Conservation (phyloP, 352 stramenopile genomes). For the Phytophthora pinifolia region DNA sequence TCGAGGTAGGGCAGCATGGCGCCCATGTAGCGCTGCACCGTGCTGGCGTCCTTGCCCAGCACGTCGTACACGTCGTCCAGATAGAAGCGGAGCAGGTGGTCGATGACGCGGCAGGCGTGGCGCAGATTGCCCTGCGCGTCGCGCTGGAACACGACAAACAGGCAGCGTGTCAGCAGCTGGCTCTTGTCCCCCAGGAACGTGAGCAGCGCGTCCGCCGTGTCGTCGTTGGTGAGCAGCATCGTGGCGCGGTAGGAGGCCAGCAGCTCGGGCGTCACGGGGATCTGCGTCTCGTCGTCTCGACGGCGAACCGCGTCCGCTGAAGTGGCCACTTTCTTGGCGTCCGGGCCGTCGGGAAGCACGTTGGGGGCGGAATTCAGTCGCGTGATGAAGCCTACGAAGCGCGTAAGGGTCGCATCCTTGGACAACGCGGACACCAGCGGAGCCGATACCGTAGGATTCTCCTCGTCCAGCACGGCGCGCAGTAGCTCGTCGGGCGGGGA, state of each 20-base stretch:
- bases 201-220: conserved; percentile 76
- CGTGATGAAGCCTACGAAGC: conserved; percentile 69
- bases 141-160: conserved; percentile 81
- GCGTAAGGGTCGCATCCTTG: conserved; percentile 56
- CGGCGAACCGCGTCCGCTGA: conserved; percentile 6
- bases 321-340: conserved; percentile 30
- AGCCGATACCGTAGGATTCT: conserved; percentile 50
- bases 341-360: conserved; percentile 44
- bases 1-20: conserved; percentile 82
- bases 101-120: conserved; percentile 87
- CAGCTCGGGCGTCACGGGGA: conserved; percentile 61
- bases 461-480: conserved; percentile 47
- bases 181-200: conserved; percentile 83
- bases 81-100: conserved; percentile 84
- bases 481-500: conserved; percentile 40
- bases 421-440: conserved; percentile 64
- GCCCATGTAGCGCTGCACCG: conserved; percentile 81
- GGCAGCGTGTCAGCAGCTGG: conserved; percentile 69
- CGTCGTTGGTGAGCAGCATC: conserved; percentile 89
- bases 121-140: conserved; percentile 77
- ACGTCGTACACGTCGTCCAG: conserved; percentile 90
- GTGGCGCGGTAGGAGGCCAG: conserved; percentile 82
- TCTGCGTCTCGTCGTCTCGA: conserved; percentile 31
- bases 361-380: conserved; percentile 36
- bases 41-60: conserved; percentile 57